Evolutionary conservation across 2,329 filamentous ascomycete genomes (phyloP).

Genomic region (Fusarium annulatum): DNA sequence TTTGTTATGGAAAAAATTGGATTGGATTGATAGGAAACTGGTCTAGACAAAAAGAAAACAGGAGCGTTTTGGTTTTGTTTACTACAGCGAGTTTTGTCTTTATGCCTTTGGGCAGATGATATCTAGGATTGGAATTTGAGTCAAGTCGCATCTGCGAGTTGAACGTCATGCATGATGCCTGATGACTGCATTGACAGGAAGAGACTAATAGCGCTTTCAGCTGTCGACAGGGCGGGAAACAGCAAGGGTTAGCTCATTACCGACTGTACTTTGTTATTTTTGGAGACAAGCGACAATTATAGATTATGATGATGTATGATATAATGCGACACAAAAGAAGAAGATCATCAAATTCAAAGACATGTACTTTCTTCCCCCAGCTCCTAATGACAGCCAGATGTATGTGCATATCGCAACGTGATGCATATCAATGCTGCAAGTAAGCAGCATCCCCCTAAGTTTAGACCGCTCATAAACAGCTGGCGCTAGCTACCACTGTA

Average conservation of each 20-base stretch:
- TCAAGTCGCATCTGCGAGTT: not conserved
- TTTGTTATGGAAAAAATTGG: not conserved
- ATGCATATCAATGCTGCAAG: not conserved
- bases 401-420: not conserved
- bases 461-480: not conserved
- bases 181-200: slow-evolving; percentile 19
- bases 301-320: slow-evolving; percentile 40
- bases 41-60: slow-evolving; percentile 36
- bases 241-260: not conserved
- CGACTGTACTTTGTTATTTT: not conserved
- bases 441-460: not conserved
- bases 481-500: slow-evolving; percentile 4
- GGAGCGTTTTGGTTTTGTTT: slow-evolving; percentile 1
- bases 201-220: slow-evolving; percentile 9
- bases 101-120: not conserved
- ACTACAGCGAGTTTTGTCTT: not conserved
- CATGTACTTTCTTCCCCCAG: not conserved
- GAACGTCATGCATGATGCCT: slow-evolving; percentile 31
- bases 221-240: not conserved
- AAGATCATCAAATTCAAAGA: not conserved
- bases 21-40: slow-evolving; percentile 1
- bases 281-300: slow-evolving; percentile 10
- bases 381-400: not conserved
- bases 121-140: not conserved
- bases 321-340: slow-evolving; percentile 17